These are phyloP conservation scores for Cercospora citrullina DNA, from an alignment of 2,329 filamentous ascomycete species.

Conservation along the genomic window DNA sequence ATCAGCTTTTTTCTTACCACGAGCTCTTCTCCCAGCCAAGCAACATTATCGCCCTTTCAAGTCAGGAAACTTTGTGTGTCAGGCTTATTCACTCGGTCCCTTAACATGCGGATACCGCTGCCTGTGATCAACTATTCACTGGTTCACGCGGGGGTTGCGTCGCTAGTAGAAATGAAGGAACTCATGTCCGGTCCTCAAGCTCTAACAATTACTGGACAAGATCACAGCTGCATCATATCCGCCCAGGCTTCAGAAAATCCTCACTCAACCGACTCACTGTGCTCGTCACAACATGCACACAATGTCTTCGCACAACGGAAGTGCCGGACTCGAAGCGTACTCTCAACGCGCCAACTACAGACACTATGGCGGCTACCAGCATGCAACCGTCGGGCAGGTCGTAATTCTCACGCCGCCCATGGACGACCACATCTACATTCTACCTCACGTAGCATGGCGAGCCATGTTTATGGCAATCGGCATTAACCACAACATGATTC, in stretches of 20 bases:
- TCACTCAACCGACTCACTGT: neutral
- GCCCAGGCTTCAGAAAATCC: neutral
- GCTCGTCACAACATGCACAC: neutral
- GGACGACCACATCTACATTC: neutral
- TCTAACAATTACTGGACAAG: neutral
- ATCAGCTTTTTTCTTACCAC: neutral
- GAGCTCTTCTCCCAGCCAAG: neutral
- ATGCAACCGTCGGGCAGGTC: neutral
- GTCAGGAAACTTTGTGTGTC: neutral
- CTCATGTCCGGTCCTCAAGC: neutral
- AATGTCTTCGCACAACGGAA: neutral
- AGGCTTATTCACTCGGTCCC: neutral
- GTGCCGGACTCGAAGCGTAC: neutral
- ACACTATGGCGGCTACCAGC: neutral
- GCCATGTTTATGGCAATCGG: neutral
- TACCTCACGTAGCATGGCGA: neutral
- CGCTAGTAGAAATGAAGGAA: neutral
- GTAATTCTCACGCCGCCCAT: neutral
- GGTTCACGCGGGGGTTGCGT: neutral
- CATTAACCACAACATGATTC: neutral
- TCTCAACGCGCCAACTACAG: neutral
- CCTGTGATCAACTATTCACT: neutral
- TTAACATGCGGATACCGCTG: neutral
- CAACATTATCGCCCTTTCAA: neutral
- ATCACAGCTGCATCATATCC: neutral